Evolutionary conservation across 192 early-diverging fungal genomes (phyloP), one percentile per base, ranked within the genome.

Genomic region (Coemansia sp.): DNA sequence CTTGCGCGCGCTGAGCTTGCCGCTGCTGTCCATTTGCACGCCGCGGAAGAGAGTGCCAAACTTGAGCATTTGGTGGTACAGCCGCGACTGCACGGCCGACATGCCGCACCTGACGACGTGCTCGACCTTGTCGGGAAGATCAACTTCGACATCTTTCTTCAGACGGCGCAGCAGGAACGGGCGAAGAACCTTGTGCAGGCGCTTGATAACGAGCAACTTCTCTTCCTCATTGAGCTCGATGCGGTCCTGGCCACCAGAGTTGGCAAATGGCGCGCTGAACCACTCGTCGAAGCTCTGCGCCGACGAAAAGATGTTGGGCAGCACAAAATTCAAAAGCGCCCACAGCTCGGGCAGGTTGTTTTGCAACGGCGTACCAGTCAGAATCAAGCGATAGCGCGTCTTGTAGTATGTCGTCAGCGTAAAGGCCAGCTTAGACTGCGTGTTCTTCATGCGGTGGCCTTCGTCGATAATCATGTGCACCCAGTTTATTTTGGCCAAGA

Each of bases 391-490:
- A 77, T 95, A 98, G 8, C 95, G 90, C 3, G 91, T 91, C 33
- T 81, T 84, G 79, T 99, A 99, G 78, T 90, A 89, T 75, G 95
- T 92, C 36, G 92, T 90, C 72, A 99, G 79, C 35, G 92, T 95
- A 11, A 83, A 78, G 21, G 93, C 91, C 36, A 99, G 86, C 70
- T 94, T 95, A 19, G 93, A 93, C 39, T 94, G 83, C 44, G 91
- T 78, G 74, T 98, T 99, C 85, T 99, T 99, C 93, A 99, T 95
- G 63, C 98, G 92, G 79, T 99, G 98, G 66, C 98, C 98, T 77
- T 99, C 98, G 72, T 99, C 98, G 68, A 98, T 94, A 72, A 99
- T 97, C 87, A 97, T 91, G 83, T 98, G 91, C 13, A 98, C 88
- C 98, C 98, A 99, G 76, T 94, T 95, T 68, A 94, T 86, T 76